phyloP scores from a whole-genome alignment of 768 basidiomycete species.

The Amanita fuliginea region DNA sequence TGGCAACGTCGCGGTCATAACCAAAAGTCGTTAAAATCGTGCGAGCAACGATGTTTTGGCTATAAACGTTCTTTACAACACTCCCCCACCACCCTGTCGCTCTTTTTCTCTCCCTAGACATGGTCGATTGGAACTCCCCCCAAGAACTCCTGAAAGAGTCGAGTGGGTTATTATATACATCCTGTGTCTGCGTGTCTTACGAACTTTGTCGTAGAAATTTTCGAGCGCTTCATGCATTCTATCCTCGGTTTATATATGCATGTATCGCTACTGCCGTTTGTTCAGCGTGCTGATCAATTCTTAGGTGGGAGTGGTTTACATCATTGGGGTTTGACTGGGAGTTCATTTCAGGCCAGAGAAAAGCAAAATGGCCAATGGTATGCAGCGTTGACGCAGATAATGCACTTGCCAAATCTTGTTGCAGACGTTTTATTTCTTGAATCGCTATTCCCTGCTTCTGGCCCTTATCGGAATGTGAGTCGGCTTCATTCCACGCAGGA shows the following conservation, averaged over 20 bases:
- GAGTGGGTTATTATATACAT: conserved; percentile 20
- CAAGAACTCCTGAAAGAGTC: conserved; percentile 35
- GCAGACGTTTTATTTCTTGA: conserved; percentile 60
- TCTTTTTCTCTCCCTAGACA: conserved; percentile 16
- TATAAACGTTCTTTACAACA: conserved; percentile 5
- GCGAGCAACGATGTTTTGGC: conserved; percentile 2
- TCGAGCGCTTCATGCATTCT: conserved; percentile 48
- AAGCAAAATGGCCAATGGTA: conserved; percentile 63
- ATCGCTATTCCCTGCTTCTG: conserved; percentile 54
- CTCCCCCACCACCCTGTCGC: conserved; percentile 10
- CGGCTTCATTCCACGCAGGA: conserved; percentile 1
- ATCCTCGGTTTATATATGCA: conserved; percentile 52
- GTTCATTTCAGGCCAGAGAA: conserved; percentile 42
- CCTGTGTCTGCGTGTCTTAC: conserved; percentile 1
- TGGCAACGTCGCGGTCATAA: too few species aligned
- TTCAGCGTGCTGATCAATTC: not conserved
- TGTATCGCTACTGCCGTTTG: conserved; percentile 12
- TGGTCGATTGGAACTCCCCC: conserved; percentile 50
- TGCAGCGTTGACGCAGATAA: conserved; percentile 4
- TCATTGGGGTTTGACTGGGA: conserved; percentile 58
- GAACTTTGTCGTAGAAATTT: conserved; percentile 21
- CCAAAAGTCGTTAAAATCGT: not conserved
- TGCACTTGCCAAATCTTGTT: not conserved
- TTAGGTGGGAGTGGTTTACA: conserved; percentile 58
- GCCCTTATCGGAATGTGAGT: conserved; percentile 63